Evolutionary conservation across 2,329 filamentous ascomycete genomes (phyloP).

Genomic region (Colletotrichum theobromicola): DNA sequence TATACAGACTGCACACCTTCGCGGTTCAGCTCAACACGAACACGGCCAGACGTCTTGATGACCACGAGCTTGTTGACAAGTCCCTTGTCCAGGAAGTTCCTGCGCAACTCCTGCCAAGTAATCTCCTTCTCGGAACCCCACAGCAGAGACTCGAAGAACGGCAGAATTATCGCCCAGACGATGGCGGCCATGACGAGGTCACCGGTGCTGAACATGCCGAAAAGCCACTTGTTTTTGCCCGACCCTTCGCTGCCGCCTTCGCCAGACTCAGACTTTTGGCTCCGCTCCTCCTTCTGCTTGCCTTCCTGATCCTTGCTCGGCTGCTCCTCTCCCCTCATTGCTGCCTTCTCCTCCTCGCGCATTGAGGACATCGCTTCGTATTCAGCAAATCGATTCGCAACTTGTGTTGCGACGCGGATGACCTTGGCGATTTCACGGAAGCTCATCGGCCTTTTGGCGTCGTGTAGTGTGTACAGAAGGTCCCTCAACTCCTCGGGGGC

Average conservation of each 20-base stretch:
- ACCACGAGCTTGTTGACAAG: slow-evolving; percentile 92
- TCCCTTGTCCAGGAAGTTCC: slow-evolving; percentile 93
- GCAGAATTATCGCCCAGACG: slow-evolving; percentile 50
- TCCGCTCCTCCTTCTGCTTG: slow-evolving; percentile 29
- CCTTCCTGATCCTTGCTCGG: slow-evolving; percentile 20
- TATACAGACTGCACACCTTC: slow-evolving; percentile 75
- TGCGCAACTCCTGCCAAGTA: slow-evolving; percentile 96
- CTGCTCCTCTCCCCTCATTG: slow-evolving; percentile 17
- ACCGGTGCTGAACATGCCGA: slow-evolving; percentile 22
- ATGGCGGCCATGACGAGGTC: slow-evolving; percentile 53
- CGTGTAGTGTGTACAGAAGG: slow-evolving; percentile 60
- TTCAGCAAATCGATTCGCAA: slow-evolving; percentile 49
- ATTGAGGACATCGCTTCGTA: slow-evolving; percentile 17
- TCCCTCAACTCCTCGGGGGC: slow-evolving; percentile 72
- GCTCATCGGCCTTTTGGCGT: slow-evolving; percentile 43
- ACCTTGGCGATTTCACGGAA: slow-evolving; percentile 62
- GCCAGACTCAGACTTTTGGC: slow-evolving; percentile 8
- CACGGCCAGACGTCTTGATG: slow-evolving; percentile 67
- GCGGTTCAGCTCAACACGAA: slow-evolving; percentile 81
- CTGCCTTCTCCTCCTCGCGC: slow-evolving; percentile 18
- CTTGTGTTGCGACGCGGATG: slow-evolving; percentile 58
- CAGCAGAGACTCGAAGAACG: slow-evolving; percentile 46
- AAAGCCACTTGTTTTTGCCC: slow-evolving; percentile 22
- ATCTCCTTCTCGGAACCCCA: slow-evolving; percentile 69
- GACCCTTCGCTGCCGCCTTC: slow-evolving; percentile 20